phyloP scores from a whole-genome alignment of 2,329 filamentous ascomycete genomes.

The Neopestalotiopsis sp. region DNA sequence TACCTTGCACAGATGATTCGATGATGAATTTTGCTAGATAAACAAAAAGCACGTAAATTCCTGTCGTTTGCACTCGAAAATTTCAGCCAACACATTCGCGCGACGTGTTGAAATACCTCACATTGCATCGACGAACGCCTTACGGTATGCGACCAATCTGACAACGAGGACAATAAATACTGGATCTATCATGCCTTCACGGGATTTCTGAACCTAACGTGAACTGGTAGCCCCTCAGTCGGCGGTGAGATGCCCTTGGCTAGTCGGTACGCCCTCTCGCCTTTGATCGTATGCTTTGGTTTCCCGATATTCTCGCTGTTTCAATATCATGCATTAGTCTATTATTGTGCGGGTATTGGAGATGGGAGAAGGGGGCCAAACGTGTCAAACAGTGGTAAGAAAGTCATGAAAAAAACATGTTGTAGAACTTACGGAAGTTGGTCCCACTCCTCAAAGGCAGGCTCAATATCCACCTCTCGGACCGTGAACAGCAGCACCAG shows the following conservation, averaged over 20 bases:
- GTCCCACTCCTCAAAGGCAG: conserved; percentile 19
- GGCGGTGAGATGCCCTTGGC: conserved; percentile 15
- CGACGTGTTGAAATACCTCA: not conserved
- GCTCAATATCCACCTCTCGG: conserved; percentile 28
- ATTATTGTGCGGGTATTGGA: too few species aligned
- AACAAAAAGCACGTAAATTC: too few species aligned
- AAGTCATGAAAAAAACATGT: too few species aligned
- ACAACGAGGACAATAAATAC: not conserved
- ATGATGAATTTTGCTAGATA: too few species aligned
- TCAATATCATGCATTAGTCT: not conserved
- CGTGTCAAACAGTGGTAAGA: too few species aligned
- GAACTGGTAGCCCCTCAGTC: conserved; percentile 19
- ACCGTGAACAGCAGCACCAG: conserved; percentile 31
- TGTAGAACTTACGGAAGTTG: conserved; percentile 11
- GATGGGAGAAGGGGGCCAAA: too few species aligned
- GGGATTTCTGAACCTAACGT: conserved; percentile 7
- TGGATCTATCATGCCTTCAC: not conserved
- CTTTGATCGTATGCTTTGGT: conserved; percentile 6
- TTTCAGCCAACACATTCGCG: too few species aligned
- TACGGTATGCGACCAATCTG: not conserved
- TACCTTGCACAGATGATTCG: not conserved
- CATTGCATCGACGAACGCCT: not conserved
- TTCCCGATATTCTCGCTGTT: conserved; percentile 8
- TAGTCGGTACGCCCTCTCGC: conserved; percentile 10
- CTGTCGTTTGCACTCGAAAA: too few species aligned